Conservation (phyloP, 495 filamentous ascomycete species). For the Cenococcum geophilum region DNA sequence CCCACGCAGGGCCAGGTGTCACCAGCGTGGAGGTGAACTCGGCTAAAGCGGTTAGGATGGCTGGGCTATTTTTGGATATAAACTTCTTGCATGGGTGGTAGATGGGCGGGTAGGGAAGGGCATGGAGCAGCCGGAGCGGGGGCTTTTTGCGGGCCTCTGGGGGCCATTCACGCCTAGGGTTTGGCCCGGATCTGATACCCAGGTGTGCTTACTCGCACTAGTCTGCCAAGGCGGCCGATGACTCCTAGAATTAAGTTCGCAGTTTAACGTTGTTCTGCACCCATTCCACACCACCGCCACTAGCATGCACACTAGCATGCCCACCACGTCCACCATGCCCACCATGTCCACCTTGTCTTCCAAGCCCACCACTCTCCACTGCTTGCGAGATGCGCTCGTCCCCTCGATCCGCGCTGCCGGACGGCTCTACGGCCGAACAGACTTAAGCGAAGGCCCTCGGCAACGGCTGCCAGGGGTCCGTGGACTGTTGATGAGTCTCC, state of each 20-base stretch:
- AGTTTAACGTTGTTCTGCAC: background rate
- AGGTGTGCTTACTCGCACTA: background rate
- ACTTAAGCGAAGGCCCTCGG: background rate
- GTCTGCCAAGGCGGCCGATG: background rate
- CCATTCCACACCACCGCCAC: background rate
- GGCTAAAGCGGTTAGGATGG: background rate
- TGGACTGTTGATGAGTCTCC: background rate
- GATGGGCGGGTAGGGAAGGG: too few species aligned
- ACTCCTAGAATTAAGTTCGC: background rate
- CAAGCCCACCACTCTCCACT: background rate
- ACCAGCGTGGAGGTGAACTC: constrained; percentile 17
- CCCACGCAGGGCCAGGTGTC: constrained; percentile 24
- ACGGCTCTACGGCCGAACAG: background rate
- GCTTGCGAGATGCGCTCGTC: background rate
- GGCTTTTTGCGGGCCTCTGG: too few species aligned
- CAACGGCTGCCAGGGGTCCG: background rate
- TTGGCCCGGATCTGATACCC: background rate
- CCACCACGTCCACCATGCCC: too few species aligned
- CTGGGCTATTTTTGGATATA: constrained; percentile 20
- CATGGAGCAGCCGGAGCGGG: too few species aligned
- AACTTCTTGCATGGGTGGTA: constrained; percentile 6
- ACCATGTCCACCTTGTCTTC: background rate
- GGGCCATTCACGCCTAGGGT: background rate
- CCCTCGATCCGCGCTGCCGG: background rate
- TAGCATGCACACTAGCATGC: background rate